These are phyloP conservation scores for Sugiyamaella japonica DNA, from an alignment of 1,139 yeast species.

Conservation along the genomic window DNA sequence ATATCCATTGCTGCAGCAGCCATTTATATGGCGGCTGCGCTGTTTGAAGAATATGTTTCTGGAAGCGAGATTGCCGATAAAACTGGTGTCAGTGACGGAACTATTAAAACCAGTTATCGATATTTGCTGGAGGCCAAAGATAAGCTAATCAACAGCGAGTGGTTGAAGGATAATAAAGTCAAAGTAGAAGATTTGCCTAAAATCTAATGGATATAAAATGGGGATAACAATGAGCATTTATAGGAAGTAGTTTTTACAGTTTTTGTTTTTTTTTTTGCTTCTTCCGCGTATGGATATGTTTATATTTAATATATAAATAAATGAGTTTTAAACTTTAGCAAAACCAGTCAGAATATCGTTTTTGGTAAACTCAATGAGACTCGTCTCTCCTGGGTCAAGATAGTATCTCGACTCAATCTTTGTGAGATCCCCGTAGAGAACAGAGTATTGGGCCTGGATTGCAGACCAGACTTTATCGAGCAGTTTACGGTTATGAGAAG, in stretches of 20 bases:
- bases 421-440: constrained; percentile 44
- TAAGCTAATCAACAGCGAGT: constrained; percentile 72
- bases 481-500: constrained; percentile 47
- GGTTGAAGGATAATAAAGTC: constrained; percentile 65
- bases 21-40: constrained; percentile 84
- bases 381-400: constrained; percentile 39
- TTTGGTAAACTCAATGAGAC: constrained; percentile 43
- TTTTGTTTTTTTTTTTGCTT: constrained; percentile 1
- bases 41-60: constrained; percentile 64
- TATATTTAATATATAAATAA: constrained; percentile 5
- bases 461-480: constrained; percentile 54
- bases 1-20: constrained; percentile 98
- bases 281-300: not conserved
- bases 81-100: constrained; percentile 98
- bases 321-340: constrained; percentile 7
- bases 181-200: constrained; percentile 59
- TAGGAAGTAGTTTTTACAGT: not conserved
- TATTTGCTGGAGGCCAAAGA: constrained; percentile 73
- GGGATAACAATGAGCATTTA: not conserved
- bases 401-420: constrained; percentile 48
- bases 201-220: not conserved
- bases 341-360: constrained; percentile 48
- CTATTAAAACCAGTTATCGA: constrained; percentile 89
- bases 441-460: constrained; percentile 52
- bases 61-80: constrained; percentile 87